These are phyloP conservation scores for Penicillium corylophilum DNA, from an alignment of 2,329 filamentous ascomycete genomes.

Conservation along the genomic window DNA sequence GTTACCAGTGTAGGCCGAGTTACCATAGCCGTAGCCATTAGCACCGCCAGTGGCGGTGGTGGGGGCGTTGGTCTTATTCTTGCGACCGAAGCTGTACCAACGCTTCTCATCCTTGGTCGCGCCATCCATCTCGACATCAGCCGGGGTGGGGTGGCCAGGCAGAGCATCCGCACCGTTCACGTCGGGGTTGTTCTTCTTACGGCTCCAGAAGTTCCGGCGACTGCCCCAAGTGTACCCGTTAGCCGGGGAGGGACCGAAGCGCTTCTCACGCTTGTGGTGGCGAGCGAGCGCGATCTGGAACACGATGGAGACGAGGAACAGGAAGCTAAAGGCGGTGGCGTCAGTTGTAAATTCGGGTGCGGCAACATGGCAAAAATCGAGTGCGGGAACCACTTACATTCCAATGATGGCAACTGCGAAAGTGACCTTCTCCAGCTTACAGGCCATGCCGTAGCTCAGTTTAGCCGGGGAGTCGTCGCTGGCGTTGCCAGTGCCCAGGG, in stretches of 20 bases:
- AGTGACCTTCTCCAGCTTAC: slow-evolving; percentile 71
- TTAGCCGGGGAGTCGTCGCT: slow-evolving; percentile 48
- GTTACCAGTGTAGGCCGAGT: slow-evolving; percentile 34
- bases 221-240: slow-evolving; percentile 68
- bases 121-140: slow-evolving; percentile 35
- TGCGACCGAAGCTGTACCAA: slow-evolving; percentile 24
- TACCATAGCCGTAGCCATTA: slow-evolving; percentile 30
- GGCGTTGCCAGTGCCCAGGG: slow-evolving; percentile 65
- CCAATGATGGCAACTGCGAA: slow-evolving; percentile 77
- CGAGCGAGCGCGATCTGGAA: slow-evolving; percentile 68
- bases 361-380: not conserved
- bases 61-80: slow-evolving; percentile 18
- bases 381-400: slow-evolving; percentile 54
- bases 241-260: slow-evolving; percentile 63
- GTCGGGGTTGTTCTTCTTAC: slow-evolving; percentile 47
- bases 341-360: not conserved
- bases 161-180: slow-evolving; percentile 34
- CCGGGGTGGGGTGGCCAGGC: slow-evolving; percentile 40
- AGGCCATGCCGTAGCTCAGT: slow-evolving; percentile 60
- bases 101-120: slow-evolving; percentile 19
- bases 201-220: slow-evolving; percentile 38
- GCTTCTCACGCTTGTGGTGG: slow-evolving; percentile 72
- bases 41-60: slow-evolving; percentile 3
- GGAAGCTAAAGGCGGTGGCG: slow-evolving; percentile 51
- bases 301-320: slow-evolving; percentile 72